Conservation (phyloP, 441 rosid species). For the Macaranga tanarius region DNA sequence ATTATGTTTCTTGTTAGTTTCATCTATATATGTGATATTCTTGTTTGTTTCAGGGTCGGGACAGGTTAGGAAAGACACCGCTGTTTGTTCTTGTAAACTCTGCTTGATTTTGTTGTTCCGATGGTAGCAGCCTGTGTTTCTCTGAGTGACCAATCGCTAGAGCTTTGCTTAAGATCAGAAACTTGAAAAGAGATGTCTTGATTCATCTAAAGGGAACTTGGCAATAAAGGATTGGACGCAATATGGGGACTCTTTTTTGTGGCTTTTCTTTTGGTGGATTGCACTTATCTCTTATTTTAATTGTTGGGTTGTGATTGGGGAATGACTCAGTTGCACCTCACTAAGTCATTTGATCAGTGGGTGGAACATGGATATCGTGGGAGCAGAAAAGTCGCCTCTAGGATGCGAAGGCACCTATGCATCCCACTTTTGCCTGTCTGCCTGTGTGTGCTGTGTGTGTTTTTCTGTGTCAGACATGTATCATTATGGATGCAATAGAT, state of each 20-base stretch:
- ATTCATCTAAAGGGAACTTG: conserved; percentile 8
- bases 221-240: conserved; percentile 11
- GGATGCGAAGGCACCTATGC: background rate
- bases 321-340: background rate
- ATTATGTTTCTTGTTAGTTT: background rate
- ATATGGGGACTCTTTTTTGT: background rate
- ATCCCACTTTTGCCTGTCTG: background rate
- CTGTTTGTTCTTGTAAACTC: conserved; percentile 70
- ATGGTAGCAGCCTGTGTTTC: background rate
- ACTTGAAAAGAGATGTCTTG: background rate
- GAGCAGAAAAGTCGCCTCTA: background rate
- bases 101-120: conserved; percentile 26
- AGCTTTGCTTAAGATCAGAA: conserved; percentile 15
- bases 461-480: background rate
- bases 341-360: background rate
- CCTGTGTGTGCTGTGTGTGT: too few relatives aligned
- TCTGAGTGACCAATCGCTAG: conserved; percentile 7
- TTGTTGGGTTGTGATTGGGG: background rate
- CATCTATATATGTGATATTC: conserved; percentile 1
- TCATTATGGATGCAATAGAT: conserved; percentile 3
- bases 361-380: background rate
- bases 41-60: conserved; percentile 59
- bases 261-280: background rate
- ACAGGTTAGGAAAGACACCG: conserved; percentile 68
- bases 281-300: background rate